A percentile compares a stretch with the other conserved stretches of the same genome.
Evolutionary conservation across 768 basidiomycete genomes (phyloP).

Genomic region (Favolaschia claudopus): DNA sequence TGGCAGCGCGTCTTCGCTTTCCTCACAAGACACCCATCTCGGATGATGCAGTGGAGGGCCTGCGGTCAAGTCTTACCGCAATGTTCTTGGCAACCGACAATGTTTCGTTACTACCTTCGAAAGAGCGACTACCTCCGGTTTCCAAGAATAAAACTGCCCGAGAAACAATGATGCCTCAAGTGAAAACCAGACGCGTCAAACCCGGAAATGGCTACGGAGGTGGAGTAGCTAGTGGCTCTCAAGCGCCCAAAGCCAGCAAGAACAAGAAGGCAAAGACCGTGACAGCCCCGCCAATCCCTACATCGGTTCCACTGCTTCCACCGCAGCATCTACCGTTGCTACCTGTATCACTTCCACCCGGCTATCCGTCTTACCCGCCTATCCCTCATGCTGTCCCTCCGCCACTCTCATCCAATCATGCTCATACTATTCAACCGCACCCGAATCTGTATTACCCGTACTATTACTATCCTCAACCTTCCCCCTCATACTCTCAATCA

Average conservation of each 20-base stretch:
- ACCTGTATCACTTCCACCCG: too few species aligned
- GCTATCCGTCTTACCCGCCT: too few species aligned
- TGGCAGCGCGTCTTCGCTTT: neutral
- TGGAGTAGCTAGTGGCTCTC: neutral
- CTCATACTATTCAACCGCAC: too few species aligned
- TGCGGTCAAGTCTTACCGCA: neutral
- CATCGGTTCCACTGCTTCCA: too few species aligned
- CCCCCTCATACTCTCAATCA: too few species aligned
- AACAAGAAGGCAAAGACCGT: neutral
- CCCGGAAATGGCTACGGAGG: constrained; percentile 3
- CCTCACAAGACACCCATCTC: neutral
- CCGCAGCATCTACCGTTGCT: too few species aligned
- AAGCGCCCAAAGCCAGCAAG: constrained; percentile 1
- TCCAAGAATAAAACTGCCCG: neutral
- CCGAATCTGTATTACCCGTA: too few species aligned
- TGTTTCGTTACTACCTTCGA: neutral
- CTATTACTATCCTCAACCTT: too few species aligned
- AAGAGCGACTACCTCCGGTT: neutral
- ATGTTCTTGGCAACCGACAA: constrained; percentile 3
- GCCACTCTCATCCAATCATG: too few species aligned
- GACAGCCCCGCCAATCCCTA: too few species aligned
- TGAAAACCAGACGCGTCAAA: neutral
- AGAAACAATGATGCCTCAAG: neutral
- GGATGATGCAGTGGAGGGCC: neutral
- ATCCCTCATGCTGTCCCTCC: too few species aligned